Evolutionary conservation across 2,329 filamentous ascomycete genomes (phyloP).

Genomic region (Acarospora socialis): DNA sequence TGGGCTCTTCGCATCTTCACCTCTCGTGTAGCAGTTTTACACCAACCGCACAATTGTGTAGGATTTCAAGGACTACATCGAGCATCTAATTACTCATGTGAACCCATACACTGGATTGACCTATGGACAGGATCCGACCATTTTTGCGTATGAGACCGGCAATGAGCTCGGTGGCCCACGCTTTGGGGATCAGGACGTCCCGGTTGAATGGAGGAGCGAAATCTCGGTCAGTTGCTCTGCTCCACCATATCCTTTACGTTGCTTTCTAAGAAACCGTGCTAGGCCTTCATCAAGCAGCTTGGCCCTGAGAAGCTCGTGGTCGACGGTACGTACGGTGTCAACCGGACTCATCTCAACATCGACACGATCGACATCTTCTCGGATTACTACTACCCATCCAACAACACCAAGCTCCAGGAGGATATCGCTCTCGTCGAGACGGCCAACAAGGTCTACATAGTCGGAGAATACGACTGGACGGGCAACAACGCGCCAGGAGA

Average conservation of each 20-base stretch:
- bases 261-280: too few species aligned
- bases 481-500: conserved; percentile 20
- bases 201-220: conserved; percentile 29
- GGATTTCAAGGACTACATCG: conserved; percentile 34
- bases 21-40: conserved; percentile 33
- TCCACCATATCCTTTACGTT: too few species aligned
- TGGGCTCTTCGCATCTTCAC: conserved; percentile 22
- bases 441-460: conserved; percentile 29
- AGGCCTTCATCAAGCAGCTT: conserved; percentile 30
- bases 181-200: conserved; percentile 32
- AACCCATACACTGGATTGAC: conserved; percentile 34
- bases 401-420: conserved; percentile 25
- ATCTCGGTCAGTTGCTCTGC: too few species aligned
- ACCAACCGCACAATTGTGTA: conserved; percentile 29
- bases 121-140: conserved; percentile 36
- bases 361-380: conserved; percentile 33
- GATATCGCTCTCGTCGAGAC: conserved; percentile 26
- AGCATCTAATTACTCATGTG: conserved; percentile 29
- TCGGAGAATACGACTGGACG: conserved; percentile 35
- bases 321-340: conserved; percentile 37
- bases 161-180: conserved; percentile 34
- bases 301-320: conserved; percentile 33
- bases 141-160: conserved; percentile 36
- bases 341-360: conserved; percentile 29
- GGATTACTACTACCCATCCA: conserved; percentile 34